phyloP scores from a whole-genome alignment of 179 eudicot genomes.

The Monotropa hypopitys region DNA sequence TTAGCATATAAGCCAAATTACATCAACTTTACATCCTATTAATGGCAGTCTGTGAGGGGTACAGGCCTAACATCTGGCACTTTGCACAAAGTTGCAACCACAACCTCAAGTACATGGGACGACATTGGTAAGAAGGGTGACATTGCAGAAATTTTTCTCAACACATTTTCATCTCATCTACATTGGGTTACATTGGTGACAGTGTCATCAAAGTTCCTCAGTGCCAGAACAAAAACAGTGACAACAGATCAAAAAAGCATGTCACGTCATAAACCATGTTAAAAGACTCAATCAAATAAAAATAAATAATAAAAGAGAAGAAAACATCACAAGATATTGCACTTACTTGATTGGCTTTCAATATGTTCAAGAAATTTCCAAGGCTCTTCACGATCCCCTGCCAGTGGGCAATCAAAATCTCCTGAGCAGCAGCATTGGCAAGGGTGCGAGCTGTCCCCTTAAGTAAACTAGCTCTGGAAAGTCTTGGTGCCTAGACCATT shows the following conservation, averaged over 20 bases:
- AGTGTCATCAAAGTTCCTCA: neutral
- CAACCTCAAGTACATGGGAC: neutral
- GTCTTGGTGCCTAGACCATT: conserved; percentile 66
- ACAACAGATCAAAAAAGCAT: neutral
- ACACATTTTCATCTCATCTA: too few relatives aligned
- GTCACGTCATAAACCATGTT: neutral
- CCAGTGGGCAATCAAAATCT: conserved; percentile 72
- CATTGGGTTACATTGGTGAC: too few relatives aligned
- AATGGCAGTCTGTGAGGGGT: neutral
- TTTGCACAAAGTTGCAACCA: neutral
- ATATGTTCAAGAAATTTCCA: conserved; percentile 42
- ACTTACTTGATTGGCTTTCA: conserved; percentile 69
- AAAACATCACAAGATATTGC: neutral
- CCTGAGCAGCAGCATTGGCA: conserved; percentile 56
- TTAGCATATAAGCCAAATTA: neutral
- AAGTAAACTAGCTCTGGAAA: conserved; percentile 47
- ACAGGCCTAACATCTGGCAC: neutral
- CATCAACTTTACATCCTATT: neutral
- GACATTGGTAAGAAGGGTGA: neutral
- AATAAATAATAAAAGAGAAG: neutral
- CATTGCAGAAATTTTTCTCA: neutral
- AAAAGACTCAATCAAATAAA: neutral
- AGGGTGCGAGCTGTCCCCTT: conserved; percentile 37
- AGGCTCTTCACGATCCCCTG: conserved; percentile 72
- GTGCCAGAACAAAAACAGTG: neutral